These are phyloP conservation scores for Dispira simplex DNA, from an alignment of 192 early-diverging fungal genomes.

Conservation along the genomic window DNA sequence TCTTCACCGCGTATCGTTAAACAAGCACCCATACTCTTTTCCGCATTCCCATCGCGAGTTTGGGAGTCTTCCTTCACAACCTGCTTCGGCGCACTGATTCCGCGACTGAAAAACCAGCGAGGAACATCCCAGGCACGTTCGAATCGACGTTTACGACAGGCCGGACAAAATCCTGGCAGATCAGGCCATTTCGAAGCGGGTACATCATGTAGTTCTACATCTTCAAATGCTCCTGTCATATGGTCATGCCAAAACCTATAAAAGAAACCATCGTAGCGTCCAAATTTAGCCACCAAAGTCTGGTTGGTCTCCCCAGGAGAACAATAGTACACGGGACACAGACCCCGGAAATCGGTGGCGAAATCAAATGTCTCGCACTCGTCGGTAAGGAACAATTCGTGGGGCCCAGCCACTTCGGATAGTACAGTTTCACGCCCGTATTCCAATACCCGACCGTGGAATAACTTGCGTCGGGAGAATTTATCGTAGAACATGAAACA, in stretches of 20 bases:
- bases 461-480: slow-evolving; percentile 4
- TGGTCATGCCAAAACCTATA: slow-evolving; percentile 41
- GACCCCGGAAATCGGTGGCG: slow-evolving; percentile 24
- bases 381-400: slow-evolving; percentile 40
- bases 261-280: slow-evolving; percentile 18
- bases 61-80: not conserved
- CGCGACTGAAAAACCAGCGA: not conserved
- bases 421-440: slow-evolving; percentile 37
- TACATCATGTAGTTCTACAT: slow-evolving; percentile 23
- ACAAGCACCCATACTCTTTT: not conserved
- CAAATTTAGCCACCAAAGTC: slow-evolving; percentile 17
- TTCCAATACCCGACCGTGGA: slow-evolving; percentile 35
- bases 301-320: slow-evolving; percentile 21
- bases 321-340: slow-evolving; percentile 18
- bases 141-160: slow-evolving; percentile 11
- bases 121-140: not conserved
- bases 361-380: slow-evolving; percentile 28
- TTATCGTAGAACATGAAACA: slow-evolving; percentile 25
- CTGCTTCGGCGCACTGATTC: no score
- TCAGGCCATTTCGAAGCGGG: slow-evolving; percentile 13
- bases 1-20: slow-evolving; percentile 18
- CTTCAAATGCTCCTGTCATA: slow-evolving; percentile 33
- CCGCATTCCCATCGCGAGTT: not conserved
- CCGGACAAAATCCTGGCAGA: slow-evolving; percentile 11
- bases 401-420: slow-evolving; percentile 31